Conservation (phyloP, 345 rosid species). For the Atalantia buxifolia region DNA sequence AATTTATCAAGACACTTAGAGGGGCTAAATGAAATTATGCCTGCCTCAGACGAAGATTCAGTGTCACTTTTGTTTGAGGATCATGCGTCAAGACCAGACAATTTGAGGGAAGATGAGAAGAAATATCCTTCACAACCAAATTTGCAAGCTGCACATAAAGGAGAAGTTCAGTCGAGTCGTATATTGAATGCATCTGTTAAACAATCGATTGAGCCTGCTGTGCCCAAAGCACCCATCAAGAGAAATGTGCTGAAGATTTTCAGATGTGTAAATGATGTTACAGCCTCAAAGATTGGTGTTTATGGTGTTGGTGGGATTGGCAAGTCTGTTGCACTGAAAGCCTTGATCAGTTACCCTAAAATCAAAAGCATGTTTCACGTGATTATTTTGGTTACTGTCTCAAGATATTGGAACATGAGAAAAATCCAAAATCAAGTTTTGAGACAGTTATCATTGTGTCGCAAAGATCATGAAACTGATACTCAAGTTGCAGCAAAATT, state of each 20-base stretch:
- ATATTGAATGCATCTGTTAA: not conserved
- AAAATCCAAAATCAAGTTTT: slow-evolving; percentile 5
- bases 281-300: slow-evolving; percentile 1
- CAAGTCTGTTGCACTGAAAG: not conserved
- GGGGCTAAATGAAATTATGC: too few relatives aligned
- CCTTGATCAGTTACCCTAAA: not conserved
- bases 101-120: too few relatives aligned
- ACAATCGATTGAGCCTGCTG: not conserved
- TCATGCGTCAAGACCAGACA: too few relatives aligned
- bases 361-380: not conserved
- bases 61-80: too few relatives aligned
- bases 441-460: not conserved
- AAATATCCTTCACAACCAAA: too few relatives aligned
- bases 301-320: not conserved
- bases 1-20: too few relatives aligned
- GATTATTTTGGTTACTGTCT: not conserved
- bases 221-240: too few relatives aligned
- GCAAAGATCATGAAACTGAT: not conserved
- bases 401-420: slow-evolving; percentile 10
- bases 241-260: not conserved
- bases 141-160: too few relatives aligned
- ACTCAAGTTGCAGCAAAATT: not conserved
- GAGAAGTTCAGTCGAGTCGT: not conserved
- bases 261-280: not conserved
- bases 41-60: too few relatives aligned